Conservation (phyloP, 2,329 filamentous ascomycete species). For the Tothia fuscella region DNA sequence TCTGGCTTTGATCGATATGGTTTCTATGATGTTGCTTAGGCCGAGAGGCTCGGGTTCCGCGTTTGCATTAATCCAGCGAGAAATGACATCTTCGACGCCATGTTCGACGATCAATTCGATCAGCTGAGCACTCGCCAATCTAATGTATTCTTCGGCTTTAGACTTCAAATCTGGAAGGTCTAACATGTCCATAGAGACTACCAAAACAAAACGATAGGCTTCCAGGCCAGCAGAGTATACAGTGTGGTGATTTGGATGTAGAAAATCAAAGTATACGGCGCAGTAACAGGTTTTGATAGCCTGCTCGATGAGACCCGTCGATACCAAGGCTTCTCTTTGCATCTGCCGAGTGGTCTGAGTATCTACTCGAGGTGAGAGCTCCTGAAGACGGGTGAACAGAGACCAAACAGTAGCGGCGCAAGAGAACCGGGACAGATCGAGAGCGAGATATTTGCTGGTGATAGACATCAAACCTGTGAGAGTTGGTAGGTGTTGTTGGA, state of each 20-base stretch:
- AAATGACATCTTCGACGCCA: too few relatives aligned
- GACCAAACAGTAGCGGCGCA: slow-evolving; percentile 5
- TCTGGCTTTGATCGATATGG: too few relatives aligned
- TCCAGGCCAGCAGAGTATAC: slow-evolving; percentile 4
- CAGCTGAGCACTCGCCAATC: too few relatives aligned
- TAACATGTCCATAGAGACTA: slow-evolving; percentile 11
- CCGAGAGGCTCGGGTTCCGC: too few relatives aligned
- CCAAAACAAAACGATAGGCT: slow-evolving; percentile 11
- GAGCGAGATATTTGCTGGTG: not conserved
- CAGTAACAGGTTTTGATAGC: too few relatives aligned
- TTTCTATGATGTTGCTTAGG: too few relatives aligned
- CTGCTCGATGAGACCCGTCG: not conserved
- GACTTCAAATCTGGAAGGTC: slow-evolving; percentile 9
- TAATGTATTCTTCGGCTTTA: slow-evolving; percentile 10
- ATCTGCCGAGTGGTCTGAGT: not conserved
- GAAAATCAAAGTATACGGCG: not conserved
- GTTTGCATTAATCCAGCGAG: too few relatives aligned
- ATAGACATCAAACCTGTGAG: slow-evolving; percentile 1
- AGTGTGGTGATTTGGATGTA: slow-evolving; percentile 3
- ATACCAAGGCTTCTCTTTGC: not conserved
- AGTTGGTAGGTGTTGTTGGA: not conserved
- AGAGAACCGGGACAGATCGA: not conserved
- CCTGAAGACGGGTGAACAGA: not conserved
- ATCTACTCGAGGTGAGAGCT: slow-evolving; percentile 1
- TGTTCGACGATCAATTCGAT: too few relatives aligned